Evolutionary conservation across 129 eudicot species (phyloP).

Genomic region (Solidago caesia): DNA sequence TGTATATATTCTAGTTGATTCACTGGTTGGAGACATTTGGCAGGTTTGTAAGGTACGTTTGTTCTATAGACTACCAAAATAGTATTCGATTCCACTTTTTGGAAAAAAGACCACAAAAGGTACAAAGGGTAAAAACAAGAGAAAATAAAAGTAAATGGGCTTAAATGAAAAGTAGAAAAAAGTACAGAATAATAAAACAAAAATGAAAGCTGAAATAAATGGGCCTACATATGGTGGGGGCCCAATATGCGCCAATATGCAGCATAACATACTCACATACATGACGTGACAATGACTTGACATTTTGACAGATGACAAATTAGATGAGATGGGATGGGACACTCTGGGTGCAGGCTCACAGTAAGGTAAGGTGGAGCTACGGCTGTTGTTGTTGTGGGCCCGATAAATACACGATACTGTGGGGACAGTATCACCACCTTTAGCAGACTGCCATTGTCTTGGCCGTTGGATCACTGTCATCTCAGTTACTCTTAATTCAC

Average conservation of each 20-base stretch:
- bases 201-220: constrained; percentile 14
- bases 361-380: constrained; percentile 24
- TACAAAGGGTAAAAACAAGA: not conserved
- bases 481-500: constrained; percentile 19
- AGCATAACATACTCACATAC: constrained; percentile 42
- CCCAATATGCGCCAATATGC: constrained; percentile 14
- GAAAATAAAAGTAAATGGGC: constrained; percentile 8
- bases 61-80: not conserved
- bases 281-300: constrained; percentile 37
- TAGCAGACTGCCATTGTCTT: constrained; percentile 7
- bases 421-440: constrained; percentile 29
- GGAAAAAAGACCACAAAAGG: not conserved
- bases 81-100: not conserved
- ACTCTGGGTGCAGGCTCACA: constrained; percentile 29
- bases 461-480: constrained; percentile 37
- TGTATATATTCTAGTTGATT: not conserved
- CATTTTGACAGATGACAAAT: constrained; percentile 31
- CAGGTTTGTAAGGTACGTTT: not conserved
- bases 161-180: not conserved
- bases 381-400: constrained; percentile 23
- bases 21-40: not conserved
- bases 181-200: constrained; percentile 4
- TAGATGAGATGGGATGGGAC: constrained; percentile 39
- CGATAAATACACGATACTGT: constrained; percentile 25
- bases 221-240: not conserved